Conservation (phyloP, 1,284 basidiomycete genomes). For the Kwoniella shivajii region DNA sequence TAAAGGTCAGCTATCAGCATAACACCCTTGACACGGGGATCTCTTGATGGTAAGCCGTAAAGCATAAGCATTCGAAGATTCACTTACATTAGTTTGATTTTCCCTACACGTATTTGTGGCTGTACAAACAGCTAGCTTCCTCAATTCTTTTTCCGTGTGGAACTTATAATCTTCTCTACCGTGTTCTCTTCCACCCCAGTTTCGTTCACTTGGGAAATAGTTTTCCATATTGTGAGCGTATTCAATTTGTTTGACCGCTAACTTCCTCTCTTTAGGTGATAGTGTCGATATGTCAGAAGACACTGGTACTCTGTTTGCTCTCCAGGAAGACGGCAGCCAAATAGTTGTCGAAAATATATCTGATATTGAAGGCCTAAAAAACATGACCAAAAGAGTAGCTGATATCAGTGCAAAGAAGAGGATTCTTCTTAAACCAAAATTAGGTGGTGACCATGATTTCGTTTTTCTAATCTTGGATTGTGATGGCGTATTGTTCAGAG, state of each 20-base stretch:
- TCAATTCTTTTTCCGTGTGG: conserved; percentile 7
- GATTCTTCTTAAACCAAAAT: not conserved
- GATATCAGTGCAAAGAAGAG: not conserved
- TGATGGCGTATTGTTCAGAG: too few relatives aligned
- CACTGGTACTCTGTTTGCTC: not conserved
- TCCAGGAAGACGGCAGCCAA: not conserved
- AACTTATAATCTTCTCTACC: conserved; percentile 15
- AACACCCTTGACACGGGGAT: not conserved
- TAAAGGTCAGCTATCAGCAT: not conserved
- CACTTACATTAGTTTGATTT: conserved; percentile 16
- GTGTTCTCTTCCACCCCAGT: conserved; percentile 8
- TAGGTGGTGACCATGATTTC: not conserved
- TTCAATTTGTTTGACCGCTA: not conserved
- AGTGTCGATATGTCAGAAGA: not conserved
- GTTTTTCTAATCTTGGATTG: too few relatives aligned
- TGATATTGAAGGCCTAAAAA: not conserved
- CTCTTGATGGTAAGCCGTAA: not conserved
- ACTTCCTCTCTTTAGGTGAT: not conserved
- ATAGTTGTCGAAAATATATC: not conserved
- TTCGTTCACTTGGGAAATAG: conserved; percentile 5
- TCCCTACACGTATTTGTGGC: conserved; percentile 16
- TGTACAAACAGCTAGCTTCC: conserved; percentile 14
- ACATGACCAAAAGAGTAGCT: not conserved
- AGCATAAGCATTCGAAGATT: not conserved
- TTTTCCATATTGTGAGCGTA: not conserved